These are phyloP conservation scores for Solanum hybrid DNA, from an alignment of 305 asterid species.

Conservation along the genomic window DNA sequence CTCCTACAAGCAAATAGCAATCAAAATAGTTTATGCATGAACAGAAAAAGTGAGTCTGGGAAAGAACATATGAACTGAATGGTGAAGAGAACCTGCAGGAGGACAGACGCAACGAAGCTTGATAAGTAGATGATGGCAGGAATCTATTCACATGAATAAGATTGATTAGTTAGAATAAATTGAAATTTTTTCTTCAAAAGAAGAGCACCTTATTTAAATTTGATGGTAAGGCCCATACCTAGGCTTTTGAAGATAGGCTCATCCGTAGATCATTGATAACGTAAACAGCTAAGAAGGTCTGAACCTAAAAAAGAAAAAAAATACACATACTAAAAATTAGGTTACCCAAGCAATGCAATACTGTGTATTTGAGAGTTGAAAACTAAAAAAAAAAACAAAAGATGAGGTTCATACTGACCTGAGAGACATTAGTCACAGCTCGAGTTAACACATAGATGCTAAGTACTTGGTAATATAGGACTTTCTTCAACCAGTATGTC, in stretches of 20 bases:
- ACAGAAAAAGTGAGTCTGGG: not conserved
- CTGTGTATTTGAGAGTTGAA: not conserved
- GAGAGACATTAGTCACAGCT: constrained; percentile 73
- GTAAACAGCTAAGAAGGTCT: constrained; percentile 77
- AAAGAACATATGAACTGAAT: not conserved
- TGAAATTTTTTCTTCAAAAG: not conserved
- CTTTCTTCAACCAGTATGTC: constrained; percentile 64
- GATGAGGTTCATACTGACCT: constrained; percentile 35
- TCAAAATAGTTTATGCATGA: not conserved
- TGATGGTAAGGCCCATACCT: constrained; percentile 27
- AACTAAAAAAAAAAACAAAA: not conserved
- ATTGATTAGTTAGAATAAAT: not conserved
- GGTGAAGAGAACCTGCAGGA: constrained; percentile 44
- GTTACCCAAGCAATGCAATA: not conserved
- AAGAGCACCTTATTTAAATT: not conserved
- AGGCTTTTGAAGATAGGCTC: constrained; percentile 66
- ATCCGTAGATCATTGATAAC: constrained; percentile 70
- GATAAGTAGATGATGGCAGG: constrained; percentile 72
- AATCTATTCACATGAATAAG: constrained; percentile 30
- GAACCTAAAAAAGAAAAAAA: not conserved
- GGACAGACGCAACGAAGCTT: constrained; percentile 67
- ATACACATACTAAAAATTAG: not conserved
- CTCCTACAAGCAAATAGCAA: constrained; percentile 1
- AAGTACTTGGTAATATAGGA: constrained; percentile 74
- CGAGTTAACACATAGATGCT: constrained; percentile 69